Base-by-base conservation (phyloP, 2,329 filamentous ascomycete species). In the Immersiporthe knoxdaviesiana region DNA sequence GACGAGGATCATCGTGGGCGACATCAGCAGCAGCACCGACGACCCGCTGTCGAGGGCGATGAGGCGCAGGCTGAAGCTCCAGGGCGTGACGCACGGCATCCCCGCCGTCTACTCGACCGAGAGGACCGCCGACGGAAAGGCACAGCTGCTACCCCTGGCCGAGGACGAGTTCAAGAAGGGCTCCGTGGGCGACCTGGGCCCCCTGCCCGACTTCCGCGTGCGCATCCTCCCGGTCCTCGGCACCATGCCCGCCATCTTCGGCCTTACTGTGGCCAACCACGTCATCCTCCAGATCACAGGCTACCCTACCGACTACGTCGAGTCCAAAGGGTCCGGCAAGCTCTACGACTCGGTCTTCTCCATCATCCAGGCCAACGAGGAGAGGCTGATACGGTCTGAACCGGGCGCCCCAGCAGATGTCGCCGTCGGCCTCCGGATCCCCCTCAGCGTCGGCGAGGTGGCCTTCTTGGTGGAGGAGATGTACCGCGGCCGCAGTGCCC, bases 161-260 rank as follows among this genome's bases (percentile, higher is more conserved):
- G 94, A 97, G 71, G 93, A 96, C 63, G 94, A 98, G 77, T 96
- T 94, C 75, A 80, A 88, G 62, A 97, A 96, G 80, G 96, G 96
- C 24, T 85, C 89, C 24, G 93, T 98, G 0, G 91, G 91, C 35
- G 94, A 97, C 73, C 85, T 98, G 0, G 92, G 94, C 58, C 92
- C 97, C 0, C 86, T 99, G 64, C 92, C 94, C 1, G 94, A 97
- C 77, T 99, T 99, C 79, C 87, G 96, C 32, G 93, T 97, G 12
- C 87, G 96, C n/a, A 99, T 99, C 68, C 81, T 99, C 11, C 96
- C 96, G 0, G 96, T 99, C 0, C 82, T 99, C 3, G 96, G 96
- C 0, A 99, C 96, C 0, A 97, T 99, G 94, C 96, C 96, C 0
- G 95, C 96, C 2, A 91, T 98, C 0, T 99, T 99, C 78, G 96